Conservation (phyloP, 2,329 filamentous ascomycete species). For the Aspergillus phoenicis region DNA sequence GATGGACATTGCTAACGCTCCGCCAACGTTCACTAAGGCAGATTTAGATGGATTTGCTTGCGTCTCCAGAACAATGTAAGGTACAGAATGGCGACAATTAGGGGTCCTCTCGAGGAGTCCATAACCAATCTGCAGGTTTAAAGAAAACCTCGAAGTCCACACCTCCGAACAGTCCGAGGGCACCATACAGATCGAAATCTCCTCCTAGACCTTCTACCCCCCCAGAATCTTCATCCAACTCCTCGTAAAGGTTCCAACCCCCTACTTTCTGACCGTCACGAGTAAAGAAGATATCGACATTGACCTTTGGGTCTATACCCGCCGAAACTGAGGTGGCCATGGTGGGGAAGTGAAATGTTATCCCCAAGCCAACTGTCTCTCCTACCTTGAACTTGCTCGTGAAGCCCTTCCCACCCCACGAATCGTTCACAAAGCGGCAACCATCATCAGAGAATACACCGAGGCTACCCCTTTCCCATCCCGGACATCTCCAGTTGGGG, state of each 20-base stretch:
- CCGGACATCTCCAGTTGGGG: slow-evolving; percentile 63
- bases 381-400: slow-evolving; percentile 55
- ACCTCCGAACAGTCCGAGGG: slow-evolving; percentile 63
- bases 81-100: not conserved
- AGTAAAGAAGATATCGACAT: slow-evolving; percentile 62
- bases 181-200: slow-evolving; percentile 65
- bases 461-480: slow-evolving; percentile 64
- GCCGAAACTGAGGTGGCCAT: slow-evolving; percentile 32
- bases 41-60: not conserved
- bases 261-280: slow-evolving; percentile 56
- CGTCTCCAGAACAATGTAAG: not conserved
- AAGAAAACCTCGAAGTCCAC: slow-evolving; percentile 63
- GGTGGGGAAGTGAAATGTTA: slow-evolving; percentile 53
- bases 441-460: slow-evolving; percentile 67
- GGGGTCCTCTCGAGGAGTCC: slow-evolving; percentile 24
- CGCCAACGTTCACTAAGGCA: not conserved
- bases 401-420: slow-evolving; percentile 62
- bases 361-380: slow-evolving; percentile 62
- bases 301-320: slow-evolving; percentile 30
- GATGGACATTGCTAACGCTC: too few relatives aligned
- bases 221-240: slow-evolving; percentile 59
- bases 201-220: slow-evolving; percentile 67
- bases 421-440: slow-evolving; percentile 64
- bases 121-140: slow-evolving; percentile 52
- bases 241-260: slow-evolving; percentile 63